A percentile compares a stretch with the other conserved stretches of the same genome.
phyloP scores from a whole-genome alignment of 2,329 filamentous ascomycete genomes.

The Colletotrichum orbiculare region DNA sequence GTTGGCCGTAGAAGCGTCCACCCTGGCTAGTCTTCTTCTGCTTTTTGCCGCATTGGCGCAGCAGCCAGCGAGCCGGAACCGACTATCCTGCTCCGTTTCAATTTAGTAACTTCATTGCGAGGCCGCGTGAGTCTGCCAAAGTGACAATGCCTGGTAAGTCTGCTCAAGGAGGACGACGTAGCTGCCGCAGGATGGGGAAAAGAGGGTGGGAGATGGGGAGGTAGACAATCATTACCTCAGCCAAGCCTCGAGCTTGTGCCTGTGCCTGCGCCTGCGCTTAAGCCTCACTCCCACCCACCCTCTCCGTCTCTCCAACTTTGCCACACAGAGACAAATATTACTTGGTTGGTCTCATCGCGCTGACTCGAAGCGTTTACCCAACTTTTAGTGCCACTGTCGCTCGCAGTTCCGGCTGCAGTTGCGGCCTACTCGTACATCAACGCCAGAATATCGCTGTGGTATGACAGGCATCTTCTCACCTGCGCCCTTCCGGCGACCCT shows the following conservation, averaged over 20 bases:
- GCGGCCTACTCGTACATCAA: conserved; percentile 83
- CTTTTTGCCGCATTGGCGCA: not conserved
- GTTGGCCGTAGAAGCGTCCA: not conserved
- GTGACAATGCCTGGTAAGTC: conserved; percentile 33
- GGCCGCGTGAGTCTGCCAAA: not conserved
- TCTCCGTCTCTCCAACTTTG: not conserved
- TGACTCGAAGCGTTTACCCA: conserved; percentile 15
- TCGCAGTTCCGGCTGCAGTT: conserved; percentile 70
- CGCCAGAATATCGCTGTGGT: conserved; percentile 73
- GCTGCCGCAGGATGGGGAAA: no score
- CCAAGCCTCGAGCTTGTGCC: not conserved
- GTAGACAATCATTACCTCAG: conserved; percentile 6
- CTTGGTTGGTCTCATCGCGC: conserved; percentile 11
- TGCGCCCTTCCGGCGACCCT: conserved; percentile 60
- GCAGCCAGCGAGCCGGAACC: no score
- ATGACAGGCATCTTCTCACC: conserved; percentile 72
- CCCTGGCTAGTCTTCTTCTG: no score
- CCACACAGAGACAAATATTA: not conserved
- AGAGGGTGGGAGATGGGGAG: no score
- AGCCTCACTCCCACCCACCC: not conserved
- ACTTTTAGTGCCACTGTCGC: conserved; percentile 59
- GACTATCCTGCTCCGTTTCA: no score
- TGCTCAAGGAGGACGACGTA: not conserved
- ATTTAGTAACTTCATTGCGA: not conserved
- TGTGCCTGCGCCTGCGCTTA: no score